Evolutionary conservation across 1,139 yeast genomes (phyloP).

Genomic region (Torulaspora globosa): DNA sequence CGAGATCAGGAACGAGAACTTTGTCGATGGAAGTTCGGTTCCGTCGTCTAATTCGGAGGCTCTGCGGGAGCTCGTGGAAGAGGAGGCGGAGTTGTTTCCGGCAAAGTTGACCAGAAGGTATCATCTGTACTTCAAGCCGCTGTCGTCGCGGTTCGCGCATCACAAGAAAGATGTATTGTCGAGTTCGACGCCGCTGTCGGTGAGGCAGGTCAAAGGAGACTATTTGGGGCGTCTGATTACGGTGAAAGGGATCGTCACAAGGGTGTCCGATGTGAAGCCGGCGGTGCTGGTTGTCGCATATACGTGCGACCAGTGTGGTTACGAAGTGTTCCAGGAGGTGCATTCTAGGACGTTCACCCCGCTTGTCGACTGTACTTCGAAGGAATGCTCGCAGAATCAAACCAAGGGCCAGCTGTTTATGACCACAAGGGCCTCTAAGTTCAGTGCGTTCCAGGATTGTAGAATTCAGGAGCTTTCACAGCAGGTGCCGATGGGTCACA

Average conservation of each 20-base stretch:
- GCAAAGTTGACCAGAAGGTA: slow-evolving; percentile 83
- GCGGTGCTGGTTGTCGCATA: slow-evolving; percentile 87
- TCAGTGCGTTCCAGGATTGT: slow-evolving; percentile 91
- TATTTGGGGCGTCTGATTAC: slow-evolving; percentile 85
- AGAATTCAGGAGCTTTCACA: slow-evolving; percentile 90
- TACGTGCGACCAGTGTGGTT: slow-evolving; percentile 96
- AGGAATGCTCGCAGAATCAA: slow-evolving; percentile 71
- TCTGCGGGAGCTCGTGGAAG: slow-evolving; percentile 33
- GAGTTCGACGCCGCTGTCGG: slow-evolving; percentile 61
- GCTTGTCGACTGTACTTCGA: slow-evolving; percentile 76
- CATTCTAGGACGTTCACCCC: slow-evolving; percentile 82
- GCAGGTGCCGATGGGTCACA: slow-evolving; percentile 97
- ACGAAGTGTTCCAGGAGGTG: slow-evolving; percentile 94
- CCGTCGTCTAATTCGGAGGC: slow-evolving; percentile 29
- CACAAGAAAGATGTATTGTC: slow-evolving; percentile 24
- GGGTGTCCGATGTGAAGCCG: slow-evolving; percentile 96
- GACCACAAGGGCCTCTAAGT: slow-evolving; percentile 94
- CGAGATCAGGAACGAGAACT: slow-evolving; percentile 51
- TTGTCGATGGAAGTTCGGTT: slow-evolving; percentile 35
- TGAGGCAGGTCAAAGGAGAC: slow-evolving; percentile 81
- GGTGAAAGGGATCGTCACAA: slow-evolving; percentile 87
- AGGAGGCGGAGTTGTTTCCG: slow-evolving; percentile 60
- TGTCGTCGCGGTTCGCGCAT: slow-evolving; percentile 39
- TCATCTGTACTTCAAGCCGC: slow-evolving; percentile 79
- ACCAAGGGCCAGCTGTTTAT: slow-evolving; percentile 86